These are phyloP conservation scores for Aurifilum marmelostoma DNA, from an alignment of 2,329 filamentous ascomycete species.

Conservation along the genomic window DNA sequence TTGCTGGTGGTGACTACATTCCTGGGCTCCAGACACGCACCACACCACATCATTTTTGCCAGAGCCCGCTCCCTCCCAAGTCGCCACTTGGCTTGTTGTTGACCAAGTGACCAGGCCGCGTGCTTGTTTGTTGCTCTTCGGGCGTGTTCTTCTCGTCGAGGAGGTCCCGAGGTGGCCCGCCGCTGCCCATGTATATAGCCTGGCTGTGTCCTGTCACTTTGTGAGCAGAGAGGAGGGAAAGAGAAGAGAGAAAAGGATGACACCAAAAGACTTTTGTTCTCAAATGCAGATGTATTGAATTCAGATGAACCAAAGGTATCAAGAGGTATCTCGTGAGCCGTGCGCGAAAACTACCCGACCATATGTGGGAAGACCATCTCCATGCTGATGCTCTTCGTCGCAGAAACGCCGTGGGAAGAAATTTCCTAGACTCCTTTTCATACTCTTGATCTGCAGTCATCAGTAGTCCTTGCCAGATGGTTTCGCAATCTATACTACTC, in stretches of 20 bases:
- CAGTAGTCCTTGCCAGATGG: constrained; percentile 11
- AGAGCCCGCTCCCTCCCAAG: neutral
- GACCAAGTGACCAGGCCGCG: neutral
- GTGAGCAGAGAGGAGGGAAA: neutral
- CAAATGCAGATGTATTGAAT: neutral
- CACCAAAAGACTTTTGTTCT: neutral
- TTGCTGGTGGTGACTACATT: constrained; percentile 26
- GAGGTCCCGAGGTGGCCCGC: neutral
- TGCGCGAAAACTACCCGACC: constrained; percentile 30
- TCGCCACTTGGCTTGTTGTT: neutral
- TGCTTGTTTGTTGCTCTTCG: neutral
- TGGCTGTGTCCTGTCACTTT: neutral
- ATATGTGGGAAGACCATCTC: constrained; percentile 19
- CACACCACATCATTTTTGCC: neutral
- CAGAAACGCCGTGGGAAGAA: constrained; percentile 26
- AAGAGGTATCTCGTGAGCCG: constrained; percentile 30
- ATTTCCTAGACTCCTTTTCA: constrained; percentile 12
- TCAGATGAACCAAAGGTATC: constrained; percentile 28
- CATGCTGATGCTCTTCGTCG: constrained; percentile 19
- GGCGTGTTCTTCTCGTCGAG: neutral
- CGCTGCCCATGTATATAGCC: neutral
- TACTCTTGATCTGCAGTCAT: constrained; percentile 3
- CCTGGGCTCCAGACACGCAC: constrained; percentile 20
- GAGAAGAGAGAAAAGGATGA: neutral
- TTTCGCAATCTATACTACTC: constrained; percentile 28